Evolutionary conservation across 352 stramenopile genomes (phyloP).

Genomic region (Phytophthora cryptogea): DNA sequence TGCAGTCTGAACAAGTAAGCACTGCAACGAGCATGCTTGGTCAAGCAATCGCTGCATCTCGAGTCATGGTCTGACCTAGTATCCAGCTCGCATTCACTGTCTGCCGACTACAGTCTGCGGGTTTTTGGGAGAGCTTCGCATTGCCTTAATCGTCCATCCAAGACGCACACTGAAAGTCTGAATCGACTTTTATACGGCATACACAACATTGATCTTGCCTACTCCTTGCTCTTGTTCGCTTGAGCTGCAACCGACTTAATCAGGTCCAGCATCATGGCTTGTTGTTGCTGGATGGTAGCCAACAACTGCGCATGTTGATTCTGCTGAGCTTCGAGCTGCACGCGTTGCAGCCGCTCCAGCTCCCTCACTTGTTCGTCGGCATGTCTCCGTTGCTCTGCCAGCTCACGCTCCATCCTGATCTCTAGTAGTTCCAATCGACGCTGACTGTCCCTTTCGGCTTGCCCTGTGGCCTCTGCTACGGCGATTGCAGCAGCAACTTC

Average conservation of each 20-base stretch:
- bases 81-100: no score
- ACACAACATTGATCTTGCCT: background rate
- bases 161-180: no score
- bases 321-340: conserved; percentile 35
- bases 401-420: conserved; percentile 37
- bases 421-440: conserved; percentile 40
- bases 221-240: conserved; percentile 19
- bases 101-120: no score
- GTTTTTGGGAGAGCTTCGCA: no score
- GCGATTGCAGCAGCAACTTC: conserved; percentile 30
- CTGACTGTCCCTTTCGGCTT: conserved; percentile 19
- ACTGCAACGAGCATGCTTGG: no score
- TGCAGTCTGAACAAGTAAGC: no score
- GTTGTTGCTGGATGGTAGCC: conserved; percentile 42
- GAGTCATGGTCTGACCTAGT: no score
- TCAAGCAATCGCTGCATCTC: no score
- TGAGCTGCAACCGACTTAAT: conserved; percentile 35
- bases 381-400: conserved; percentile 33
- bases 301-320: conserved; percentile 36
- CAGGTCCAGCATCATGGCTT: conserved; percentile 45
- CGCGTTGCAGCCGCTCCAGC: conserved; percentile 30
- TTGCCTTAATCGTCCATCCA: no score
- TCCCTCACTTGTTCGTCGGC: conserved; percentile 35
- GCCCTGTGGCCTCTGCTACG: conserved; percentile 20
- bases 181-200: no score